Evolutionary conservation across 768 basidiomycete genomes (phyloP).

Genomic region (Tylopilus felleus): DNA sequence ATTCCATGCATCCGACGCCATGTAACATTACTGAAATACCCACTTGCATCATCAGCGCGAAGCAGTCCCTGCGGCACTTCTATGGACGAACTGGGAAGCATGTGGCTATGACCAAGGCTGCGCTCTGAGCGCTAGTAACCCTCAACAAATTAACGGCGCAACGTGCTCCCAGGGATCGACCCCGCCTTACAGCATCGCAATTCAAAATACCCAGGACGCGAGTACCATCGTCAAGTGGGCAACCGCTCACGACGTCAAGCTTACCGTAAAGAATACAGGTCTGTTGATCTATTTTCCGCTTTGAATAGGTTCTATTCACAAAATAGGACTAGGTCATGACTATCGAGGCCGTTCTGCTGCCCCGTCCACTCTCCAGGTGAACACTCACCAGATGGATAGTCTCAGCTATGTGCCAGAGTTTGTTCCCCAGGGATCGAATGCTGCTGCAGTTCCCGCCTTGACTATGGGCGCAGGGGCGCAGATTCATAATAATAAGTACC

Average conservation of each 20-base stretch:
- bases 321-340: constrained; percentile 17
- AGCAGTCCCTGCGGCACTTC: constrained; percentile 14
- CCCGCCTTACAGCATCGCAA: constrained; percentile 19
- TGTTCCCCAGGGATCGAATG: constrained; percentile 17
- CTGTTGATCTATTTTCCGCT: background rate
- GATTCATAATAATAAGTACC: constrained; percentile 9
- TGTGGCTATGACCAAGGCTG: constrained; percentile 19
- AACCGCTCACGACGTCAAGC: constrained; percentile 15
- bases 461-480: constrained; percentile 19
- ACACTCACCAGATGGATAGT: constrained; percentile 16
- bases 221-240: constrained; percentile 22
- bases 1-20: background rate
- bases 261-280: constrained; percentile 23
- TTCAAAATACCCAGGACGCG: constrained; percentile 18
- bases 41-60: constrained; percentile 13
- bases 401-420: constrained; percentile 17
- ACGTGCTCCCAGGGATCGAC: constrained; percentile 21
- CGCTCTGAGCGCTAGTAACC: constrained; percentile 15
- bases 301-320: background rate
- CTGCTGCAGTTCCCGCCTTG: constrained; percentile 14
- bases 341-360: constrained; percentile 21
- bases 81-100: constrained; percentile 25
- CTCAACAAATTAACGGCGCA: constrained; percentile 10
- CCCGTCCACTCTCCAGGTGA: constrained; percentile 23
- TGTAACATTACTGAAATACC: background rate